A percentile compares a stretch with the other conserved stretches of the same genome.
Conservation (phyloP, 345 rosid species). For the Dipteronia dyeriana region DNA sequence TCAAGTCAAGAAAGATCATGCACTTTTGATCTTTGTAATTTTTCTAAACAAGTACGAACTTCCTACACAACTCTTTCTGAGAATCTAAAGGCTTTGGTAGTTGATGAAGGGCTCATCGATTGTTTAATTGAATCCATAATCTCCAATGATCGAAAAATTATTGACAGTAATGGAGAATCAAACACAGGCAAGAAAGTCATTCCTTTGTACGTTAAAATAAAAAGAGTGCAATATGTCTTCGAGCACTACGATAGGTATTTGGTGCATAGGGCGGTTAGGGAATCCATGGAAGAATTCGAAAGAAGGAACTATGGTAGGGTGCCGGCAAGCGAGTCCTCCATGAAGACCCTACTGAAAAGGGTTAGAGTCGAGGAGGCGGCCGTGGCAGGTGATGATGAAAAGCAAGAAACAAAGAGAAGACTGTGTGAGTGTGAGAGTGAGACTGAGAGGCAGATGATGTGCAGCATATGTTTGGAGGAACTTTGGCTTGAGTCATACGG, state of each 20-base stretch:
- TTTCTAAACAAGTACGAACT: not conserved
- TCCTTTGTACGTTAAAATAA: not conserved
- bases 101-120: not conserved
- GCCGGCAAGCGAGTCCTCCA: not conserved
- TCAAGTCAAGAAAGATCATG: not conserved
- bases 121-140: not conserved
- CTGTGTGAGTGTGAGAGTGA: not conserved
- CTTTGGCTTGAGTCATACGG: not conserved
- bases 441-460: not conserved
- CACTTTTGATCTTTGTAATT: not conserved
- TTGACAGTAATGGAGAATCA: not conserved
- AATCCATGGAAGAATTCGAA: not conserved
- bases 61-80: not conserved
- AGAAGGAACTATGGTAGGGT: not conserved
- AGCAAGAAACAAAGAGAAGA: not conserved
- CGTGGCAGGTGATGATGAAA: not conserved
- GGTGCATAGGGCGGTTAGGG: not conserved
- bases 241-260: not conserved
- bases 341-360: not conserved
- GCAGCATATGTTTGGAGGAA: conserved; percentile 3
- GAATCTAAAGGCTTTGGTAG: not conserved
- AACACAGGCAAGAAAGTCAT: not conserved
- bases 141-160: not conserved
- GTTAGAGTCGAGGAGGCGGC: not conserved
- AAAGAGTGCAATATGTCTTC: not conserved